Base-by-base conservation (phyloP, 1,284 basidiomycete species). In the Cerrena zonata region DNA sequence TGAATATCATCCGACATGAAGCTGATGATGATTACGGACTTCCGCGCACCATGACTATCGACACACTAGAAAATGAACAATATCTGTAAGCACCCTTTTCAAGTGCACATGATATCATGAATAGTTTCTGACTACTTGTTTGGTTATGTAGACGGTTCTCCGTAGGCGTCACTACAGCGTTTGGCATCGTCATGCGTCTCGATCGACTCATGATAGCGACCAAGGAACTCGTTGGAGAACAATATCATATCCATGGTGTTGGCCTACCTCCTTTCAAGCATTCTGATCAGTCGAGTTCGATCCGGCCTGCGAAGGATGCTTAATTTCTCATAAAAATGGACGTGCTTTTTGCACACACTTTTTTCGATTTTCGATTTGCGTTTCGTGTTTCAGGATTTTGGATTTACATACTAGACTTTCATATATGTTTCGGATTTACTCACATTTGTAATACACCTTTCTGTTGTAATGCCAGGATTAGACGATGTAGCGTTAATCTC, bases 141-240 rank as follows among this genome's bases (percentile, higher is more conserved):
- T 13, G 43, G 30, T 11, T 38, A 11, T 19, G 19, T 54, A 87
- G 85, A 60, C 80, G 73, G 55, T 88, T 87, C 59, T 85, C 81
- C 39, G 86, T 88, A n/a, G 89, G 86, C 10, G 81, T 87, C 23
- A 78, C 83, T 0, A 86, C 83, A 1, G 73, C 84, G 0, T 89
- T 80, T 55, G 76, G 78, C 0, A 77, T 91, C 46, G 69, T 90
- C 26, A 76, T 76, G 11, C 72, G 84, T 3, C 65, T 91, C 37
- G 89, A 91, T 58, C 71, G 78, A 51, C 66, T 91, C 44, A 88
- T 89, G 84, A 60, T 89, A 1, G 86, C 86, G 1, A 78, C 80
- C 13, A 91, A 91, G 61, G 84, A 89, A 62, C 69, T 91, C 45
- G 88, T 91, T 0, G 89, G 88, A 0, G 87, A 91, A 62, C 84